Base-by-base conservation (phyloP, 352 stramenopile genomes). In the Globisporangium echinulatum region DNA sequence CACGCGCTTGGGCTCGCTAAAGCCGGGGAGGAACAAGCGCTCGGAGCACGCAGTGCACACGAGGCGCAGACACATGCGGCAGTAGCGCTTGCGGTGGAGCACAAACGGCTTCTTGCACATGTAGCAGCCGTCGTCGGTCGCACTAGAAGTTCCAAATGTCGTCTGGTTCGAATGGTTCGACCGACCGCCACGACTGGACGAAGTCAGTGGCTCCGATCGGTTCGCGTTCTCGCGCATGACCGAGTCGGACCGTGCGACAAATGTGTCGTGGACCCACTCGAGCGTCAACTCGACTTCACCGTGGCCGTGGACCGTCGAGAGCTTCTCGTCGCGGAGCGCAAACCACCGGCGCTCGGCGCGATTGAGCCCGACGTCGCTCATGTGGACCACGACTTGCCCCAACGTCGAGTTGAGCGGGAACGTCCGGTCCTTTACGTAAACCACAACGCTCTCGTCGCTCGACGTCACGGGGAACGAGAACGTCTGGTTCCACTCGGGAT, bases 401-500 rank as follows among this genome's bases (percentile, higher is more conserved):
- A 95, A 66, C 11, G 79, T 92, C 39, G 80, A 79, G 56, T 88
- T 81, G 44, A 94, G 68, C 8, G 84, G 83, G 56, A 95, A 93
- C 15, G 66, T 75, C 9, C 74, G 69, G 57, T 95, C 85, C 46
- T 92, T 91, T 56, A 95, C 75, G 7, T 81, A 65, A 13, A 93
- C 69, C 0, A 84, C 67, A 15, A 95, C 80, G 11, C 70, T 67
- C 4, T 87, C 81, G 54, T 90, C 75, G 44, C 72, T 89, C 11
- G 80, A 87, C 13, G 78, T 91, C 7, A 95, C 86, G 0, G 86
- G 86, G 49, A 95, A 95, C 7, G 84, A 93, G 53, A 95, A 95
- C 0, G 86, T 94, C 54, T 95, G 86, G 58, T 95, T 95, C 86
- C 86, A 95, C 64, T 95, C 86, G 0, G 86, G 86, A 33, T 95